A percentile compares a stretch with the other conserved stretches of the same genome.
These are phyloP conservation scores for Dentipellis sp. DNA, from an alignment of 768 basidiomycete species.

Conservation along the genomic window DNA sequence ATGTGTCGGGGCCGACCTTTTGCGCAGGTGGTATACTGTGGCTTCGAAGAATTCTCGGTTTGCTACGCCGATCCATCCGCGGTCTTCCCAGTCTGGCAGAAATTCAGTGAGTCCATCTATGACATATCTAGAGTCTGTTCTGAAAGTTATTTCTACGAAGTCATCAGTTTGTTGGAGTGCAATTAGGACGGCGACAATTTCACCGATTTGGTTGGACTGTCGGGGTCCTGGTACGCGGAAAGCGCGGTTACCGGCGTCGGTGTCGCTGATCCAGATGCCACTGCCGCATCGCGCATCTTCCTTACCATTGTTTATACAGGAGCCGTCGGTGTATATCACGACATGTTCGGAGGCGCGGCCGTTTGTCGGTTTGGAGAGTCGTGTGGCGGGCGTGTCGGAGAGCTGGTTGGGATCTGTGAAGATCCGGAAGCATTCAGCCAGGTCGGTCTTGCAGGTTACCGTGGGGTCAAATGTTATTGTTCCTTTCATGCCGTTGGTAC, in stretches of 20 bases:
- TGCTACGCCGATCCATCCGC: constrained; percentile 15
- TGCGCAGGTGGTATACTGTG: constrained; percentile 5
- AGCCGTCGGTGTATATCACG: constrained; percentile 4
- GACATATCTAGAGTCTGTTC: constrained; percentile 16
- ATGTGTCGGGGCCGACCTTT: constrained; percentile 8
- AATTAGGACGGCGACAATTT: not conserved
- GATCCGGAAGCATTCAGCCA: not conserved
- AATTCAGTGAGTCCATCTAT: constrained; percentile 10
- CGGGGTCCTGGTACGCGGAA: not conserved
- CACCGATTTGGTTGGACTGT: constrained; percentile 1
- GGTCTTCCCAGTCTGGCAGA: constrained; percentile 17
- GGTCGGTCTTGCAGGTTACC: not conserved
- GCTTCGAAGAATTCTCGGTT: constrained; percentile 14
- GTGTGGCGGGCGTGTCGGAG: not conserved
- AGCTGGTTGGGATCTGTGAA: not conserved
- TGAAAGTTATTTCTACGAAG: not conserved
- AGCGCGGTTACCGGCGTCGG: not conserved
- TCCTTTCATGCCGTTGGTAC: not conserved
- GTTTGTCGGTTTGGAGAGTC: not conserved
- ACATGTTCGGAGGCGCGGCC: not conserved
- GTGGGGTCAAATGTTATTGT: constrained; percentile 6
- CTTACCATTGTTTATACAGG: not conserved
- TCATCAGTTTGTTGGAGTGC: not conserved
- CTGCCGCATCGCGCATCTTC: constrained; percentile 9
- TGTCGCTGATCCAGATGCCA: constrained; percentile 1